A percentile compares a stretch with the other conserved stretches of the same genome.
Evolutionary conservation across 331 rosid species (phyloP).

Genomic region (Ulmus americana): DNA sequence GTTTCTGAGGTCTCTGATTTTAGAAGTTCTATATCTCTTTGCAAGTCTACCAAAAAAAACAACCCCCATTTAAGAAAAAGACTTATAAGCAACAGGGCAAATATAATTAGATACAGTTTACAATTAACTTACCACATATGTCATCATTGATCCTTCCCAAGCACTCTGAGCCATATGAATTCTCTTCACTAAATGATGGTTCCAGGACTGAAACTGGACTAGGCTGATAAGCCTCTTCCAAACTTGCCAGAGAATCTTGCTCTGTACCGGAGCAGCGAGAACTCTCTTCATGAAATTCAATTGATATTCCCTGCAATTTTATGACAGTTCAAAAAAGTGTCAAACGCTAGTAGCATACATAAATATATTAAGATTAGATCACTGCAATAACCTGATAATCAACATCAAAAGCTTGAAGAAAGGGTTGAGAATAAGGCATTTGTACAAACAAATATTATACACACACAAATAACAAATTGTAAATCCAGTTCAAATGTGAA

Average conservation of each 20-base stretch:
- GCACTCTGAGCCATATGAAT: slow-evolving; percentile 28
- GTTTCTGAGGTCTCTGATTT: slow-evolving; percentile 49
- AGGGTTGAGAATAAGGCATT: neutral
- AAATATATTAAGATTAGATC: too few relatives aligned
- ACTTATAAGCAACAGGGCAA: slow-evolving; percentile 3
- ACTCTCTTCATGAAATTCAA: slow-evolving; percentile 30
- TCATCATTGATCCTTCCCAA: slow-evolving; percentile 19
- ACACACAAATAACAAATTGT: too few relatives aligned
- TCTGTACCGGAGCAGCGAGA: slow-evolving; percentile 31
- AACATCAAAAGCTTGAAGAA: neutral
- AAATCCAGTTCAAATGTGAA: too few relatives aligned
- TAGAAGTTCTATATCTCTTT: slow-evolving; percentile 26
- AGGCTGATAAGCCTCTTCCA: slow-evolving; percentile 44
- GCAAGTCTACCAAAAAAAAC: slow-evolving; percentile 13
- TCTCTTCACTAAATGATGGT: slow-evolving; percentile 37
- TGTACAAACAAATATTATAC: neutral
- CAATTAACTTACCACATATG: slow-evolving; percentile 37
- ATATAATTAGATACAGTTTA: neutral
- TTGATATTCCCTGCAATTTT: slow-evolving; percentile 40
- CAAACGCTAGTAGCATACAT: neutral
- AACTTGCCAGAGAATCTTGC: slow-evolving; percentile 32
- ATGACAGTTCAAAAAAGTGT: neutral
- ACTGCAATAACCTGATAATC: too few relatives aligned
- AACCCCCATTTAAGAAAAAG: neutral
- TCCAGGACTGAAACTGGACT: slow-evolving; percentile 81